phyloP scores from a whole-genome alignment of 2,329 filamentous ascomycete genomes.

The Tolypocladium tropicale region DNA sequence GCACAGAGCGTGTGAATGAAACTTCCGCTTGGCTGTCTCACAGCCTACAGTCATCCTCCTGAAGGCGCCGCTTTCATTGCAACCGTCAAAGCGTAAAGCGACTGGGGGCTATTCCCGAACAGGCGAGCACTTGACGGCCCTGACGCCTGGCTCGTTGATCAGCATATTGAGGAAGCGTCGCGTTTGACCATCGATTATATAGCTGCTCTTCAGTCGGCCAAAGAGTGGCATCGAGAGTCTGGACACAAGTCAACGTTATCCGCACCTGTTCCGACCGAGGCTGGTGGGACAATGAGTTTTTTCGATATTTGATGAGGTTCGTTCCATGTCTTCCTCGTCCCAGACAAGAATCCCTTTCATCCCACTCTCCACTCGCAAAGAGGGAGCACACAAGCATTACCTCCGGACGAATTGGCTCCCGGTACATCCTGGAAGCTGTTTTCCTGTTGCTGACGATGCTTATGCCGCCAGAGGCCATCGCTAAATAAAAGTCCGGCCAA shows the following conservation, averaged over 20 bases:
- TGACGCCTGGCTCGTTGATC: not conserved
- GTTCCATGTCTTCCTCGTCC: not conserved
- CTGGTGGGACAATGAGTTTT: conserved; percentile 2
- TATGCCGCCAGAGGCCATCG: not conserved
- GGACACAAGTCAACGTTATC: not conserved
- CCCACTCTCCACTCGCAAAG: not conserved
- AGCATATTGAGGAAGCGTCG: not conserved
- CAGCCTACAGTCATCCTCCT: not conserved
- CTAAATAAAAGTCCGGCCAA: not conserved
- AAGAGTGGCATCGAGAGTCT: not conserved
- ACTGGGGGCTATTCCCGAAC: not conserved
- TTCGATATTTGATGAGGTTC: conserved; percentile 5
- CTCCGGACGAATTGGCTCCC: not conserved
- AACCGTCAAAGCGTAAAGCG: not conserved
- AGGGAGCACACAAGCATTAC: not conserved
- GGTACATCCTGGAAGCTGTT: not conserved
- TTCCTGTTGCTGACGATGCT: not conserved
- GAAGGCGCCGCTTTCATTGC: not conserved
- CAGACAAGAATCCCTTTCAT: not conserved
- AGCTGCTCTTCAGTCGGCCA: not conserved
- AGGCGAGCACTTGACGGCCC: not conserved
- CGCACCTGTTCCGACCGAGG: not conserved
- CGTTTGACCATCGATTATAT: not conserved
- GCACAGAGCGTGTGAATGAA: not conserved
- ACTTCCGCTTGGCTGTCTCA: not conserved